phyloP scores from a whole-genome alignment of 192 early-diverging fungal species.

The Linderina pennispora region DNA sequence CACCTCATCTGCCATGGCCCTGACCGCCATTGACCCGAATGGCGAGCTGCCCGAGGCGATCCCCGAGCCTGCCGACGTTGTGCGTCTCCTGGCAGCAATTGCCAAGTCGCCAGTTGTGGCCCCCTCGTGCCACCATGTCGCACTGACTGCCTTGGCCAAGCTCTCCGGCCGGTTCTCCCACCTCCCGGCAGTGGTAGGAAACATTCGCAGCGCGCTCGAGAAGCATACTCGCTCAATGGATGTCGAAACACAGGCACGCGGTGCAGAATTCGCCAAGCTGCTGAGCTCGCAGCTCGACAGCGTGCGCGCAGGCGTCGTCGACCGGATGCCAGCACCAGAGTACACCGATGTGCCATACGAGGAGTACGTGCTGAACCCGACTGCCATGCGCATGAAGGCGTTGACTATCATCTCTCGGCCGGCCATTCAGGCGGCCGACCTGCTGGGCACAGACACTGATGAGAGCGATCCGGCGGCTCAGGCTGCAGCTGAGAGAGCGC shows the following conservation, averaged over 20 bases:
- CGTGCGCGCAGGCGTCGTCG: conserved; percentile 75
- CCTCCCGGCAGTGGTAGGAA: conserved; percentile 18
- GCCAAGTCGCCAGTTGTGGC: conserved; percentile 78
- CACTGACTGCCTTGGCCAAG: conserved; percentile 85
- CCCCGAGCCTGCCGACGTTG: conserved; percentile 59
- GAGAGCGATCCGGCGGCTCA: conserved; percentile 12
- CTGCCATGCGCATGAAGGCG: conserved; percentile 47
- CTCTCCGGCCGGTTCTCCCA: conserved; percentile 71
- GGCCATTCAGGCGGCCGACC: conserved; percentile 15
- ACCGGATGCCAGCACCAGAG: conserved; percentile 89
- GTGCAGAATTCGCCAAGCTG: conserved; percentile 82
- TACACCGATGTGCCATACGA: conserved; percentile 42
- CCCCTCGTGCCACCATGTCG: conserved; percentile 70
- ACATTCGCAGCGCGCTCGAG: conserved; percentile 55
- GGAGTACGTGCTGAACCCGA: conserved; percentile 43
- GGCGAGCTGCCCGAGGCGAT: conserved; percentile 42
- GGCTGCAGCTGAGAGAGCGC: not conserved
- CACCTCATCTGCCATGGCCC: too few species aligned
- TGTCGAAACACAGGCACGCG: conserved; percentile 91
- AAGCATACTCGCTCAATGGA: conserved; percentile 67
- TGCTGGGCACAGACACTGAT: conserved; percentile 10
- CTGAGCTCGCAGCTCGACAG: conserved; percentile 58
- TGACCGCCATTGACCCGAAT: conserved; percentile 8
- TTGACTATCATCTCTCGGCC: conserved; percentile 17
- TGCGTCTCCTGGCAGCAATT: conserved; percentile 68